Conservation (phyloP, 192 early-diverging fungal species). For the Tieghemiomyces parasiticus region DNA sequence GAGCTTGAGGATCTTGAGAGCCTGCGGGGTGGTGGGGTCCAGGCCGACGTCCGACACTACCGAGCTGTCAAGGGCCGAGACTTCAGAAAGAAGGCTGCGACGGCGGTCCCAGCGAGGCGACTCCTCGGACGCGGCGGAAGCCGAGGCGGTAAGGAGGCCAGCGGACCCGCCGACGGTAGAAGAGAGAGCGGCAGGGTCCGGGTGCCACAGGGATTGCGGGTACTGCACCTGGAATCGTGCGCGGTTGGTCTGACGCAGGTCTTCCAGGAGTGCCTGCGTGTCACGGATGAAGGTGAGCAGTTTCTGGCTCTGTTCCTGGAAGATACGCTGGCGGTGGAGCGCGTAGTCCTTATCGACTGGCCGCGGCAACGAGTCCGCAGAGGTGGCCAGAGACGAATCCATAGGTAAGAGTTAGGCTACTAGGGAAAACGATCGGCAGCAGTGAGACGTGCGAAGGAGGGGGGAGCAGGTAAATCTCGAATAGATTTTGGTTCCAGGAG, state of each 20-base stretch:
- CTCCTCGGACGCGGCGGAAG: not conserved
- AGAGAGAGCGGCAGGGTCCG: slow-evolving; percentile 11
- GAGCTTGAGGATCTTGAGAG: slow-evolving; percentile 43
- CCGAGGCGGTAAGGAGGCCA: slow-evolving; percentile 12
- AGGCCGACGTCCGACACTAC: not conserved
- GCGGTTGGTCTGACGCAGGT: slow-evolving; percentile 53
- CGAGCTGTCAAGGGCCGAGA: not conserved
- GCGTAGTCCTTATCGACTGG: slow-evolving; percentile 18
- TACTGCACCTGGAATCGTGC: slow-evolving; percentile 49
- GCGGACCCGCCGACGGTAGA: slow-evolving; percentile 11
- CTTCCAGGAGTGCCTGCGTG: slow-evolving; percentile 46
- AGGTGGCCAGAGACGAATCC: no score
- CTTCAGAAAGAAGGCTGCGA: slow-evolving; percentile 12
- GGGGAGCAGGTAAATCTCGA: no score
- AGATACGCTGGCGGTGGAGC: slow-evolving; percentile 47
- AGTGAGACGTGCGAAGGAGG: no score
- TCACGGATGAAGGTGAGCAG: slow-evolving; percentile 49
- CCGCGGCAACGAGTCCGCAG: no score
- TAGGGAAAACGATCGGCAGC: no score
- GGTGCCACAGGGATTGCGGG: slow-evolving; percentile 29
- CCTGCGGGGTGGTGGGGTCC: slow-evolving; percentile 22
- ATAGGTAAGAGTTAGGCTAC: no score
- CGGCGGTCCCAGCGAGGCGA: slow-evolving; percentile 7
- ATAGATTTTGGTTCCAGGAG: no score
- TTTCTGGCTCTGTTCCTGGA: slow-evolving; percentile 54